A percentile compares a stretch with the other conserved stretches of the same genome.
Conservation (phyloP, 2,329 filamentous ascomycete genomes). For the Ustulina deusta region DNA sequence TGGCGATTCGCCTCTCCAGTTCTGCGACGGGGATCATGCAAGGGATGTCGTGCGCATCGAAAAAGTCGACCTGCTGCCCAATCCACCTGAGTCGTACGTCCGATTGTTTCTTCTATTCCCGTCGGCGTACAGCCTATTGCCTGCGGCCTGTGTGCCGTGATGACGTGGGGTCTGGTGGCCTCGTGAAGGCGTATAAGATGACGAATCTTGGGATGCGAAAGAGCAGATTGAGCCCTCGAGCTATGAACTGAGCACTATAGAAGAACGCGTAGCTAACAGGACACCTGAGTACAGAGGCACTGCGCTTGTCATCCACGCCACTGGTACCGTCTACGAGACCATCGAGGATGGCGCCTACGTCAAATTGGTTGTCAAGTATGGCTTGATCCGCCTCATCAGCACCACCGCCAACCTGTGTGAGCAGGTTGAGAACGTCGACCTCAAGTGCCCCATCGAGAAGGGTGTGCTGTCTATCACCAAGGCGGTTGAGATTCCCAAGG, state of each 20-base stretch:
- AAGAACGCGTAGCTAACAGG: conserved; percentile 40
- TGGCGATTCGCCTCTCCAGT: conserved; percentile 85
- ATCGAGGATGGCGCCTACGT: conserved; percentile 86
- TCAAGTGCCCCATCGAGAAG: conserved; percentile 88
- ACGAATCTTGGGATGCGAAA: neutral
- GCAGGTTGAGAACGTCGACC: conserved; percentile 86
- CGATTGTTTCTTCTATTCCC: conserved; percentile 9
- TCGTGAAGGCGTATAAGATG: neutral
- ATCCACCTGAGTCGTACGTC: conserved; percentile 87
- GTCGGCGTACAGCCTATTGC: neutral
- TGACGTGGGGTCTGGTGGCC: neutral
- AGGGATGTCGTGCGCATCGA: conserved; percentile 81
- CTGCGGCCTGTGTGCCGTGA: neutral
- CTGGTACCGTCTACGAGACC: conserved; percentile 77
- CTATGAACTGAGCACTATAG: neutral
- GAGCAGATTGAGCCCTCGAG: neutral
- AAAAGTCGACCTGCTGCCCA: conserved; percentile 83
- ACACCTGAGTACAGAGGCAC: conserved; percentile 70
- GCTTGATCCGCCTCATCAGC: conserved; percentile 88
- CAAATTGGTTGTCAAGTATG: conserved; percentile 89
- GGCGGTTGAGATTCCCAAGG: conserved; percentile 82
- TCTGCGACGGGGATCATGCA: conserved; percentile 75
- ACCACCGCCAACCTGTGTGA: conserved; percentile 88
- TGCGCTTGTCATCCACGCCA: conserved; percentile 81
- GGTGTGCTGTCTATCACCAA: conserved; percentile 81